These are phyloP conservation scores for Colletotrichum tofieldiae DNA, from an alignment of 2,329 filamentous ascomycete genomes.

Conservation along the genomic window DNA sequence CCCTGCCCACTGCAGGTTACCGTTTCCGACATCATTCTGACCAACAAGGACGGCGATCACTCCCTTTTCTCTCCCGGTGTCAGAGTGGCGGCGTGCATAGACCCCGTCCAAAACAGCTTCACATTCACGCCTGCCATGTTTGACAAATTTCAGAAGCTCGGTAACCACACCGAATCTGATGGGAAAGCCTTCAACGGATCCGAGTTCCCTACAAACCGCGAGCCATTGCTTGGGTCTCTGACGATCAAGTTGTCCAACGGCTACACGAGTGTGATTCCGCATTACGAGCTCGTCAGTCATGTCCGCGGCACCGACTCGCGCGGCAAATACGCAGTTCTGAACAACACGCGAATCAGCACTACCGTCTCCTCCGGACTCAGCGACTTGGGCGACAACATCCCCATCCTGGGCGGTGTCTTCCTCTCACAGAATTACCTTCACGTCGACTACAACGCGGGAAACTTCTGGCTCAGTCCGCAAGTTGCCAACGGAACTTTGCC, in stretches of 20 bases:
- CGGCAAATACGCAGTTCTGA: slow-evolving; percentile 38
- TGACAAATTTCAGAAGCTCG: slow-evolving; percentile 27
- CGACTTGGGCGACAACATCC: slow-evolving; percentile 42
- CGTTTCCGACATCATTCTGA: slow-evolving; percentile 41
- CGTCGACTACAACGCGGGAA: slow-evolving; percentile 38
- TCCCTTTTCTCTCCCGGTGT: slow-evolving; percentile 40
- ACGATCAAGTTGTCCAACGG: slow-evolving; percentile 43
- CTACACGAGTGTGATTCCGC: slow-evolving; percentile 44
- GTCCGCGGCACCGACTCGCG: slow-evolving; percentile 42
- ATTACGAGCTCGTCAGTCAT: slow-evolving; percentile 42
- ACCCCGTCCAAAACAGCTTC: slow-evolving; percentile 44
- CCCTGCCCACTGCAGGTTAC: slow-evolving; percentile 43
- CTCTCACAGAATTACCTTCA: slow-evolving; percentile 44
- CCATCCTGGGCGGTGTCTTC: slow-evolving; percentile 41
- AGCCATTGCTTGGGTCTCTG: slow-evolving; percentile 39
- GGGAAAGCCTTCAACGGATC: slow-evolving; percentile 3
- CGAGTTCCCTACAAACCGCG: slow-evolving; percentile 26
- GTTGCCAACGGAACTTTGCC: slow-evolving; percentile 37
- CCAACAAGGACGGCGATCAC: slow-evolving; percentile 42
- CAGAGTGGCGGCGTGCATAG: slow-evolving; percentile 42
- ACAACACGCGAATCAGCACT: slow-evolving; percentile 37
- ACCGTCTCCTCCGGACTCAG: slow-evolving; percentile 34
- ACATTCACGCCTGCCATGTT: slow-evolving; percentile 42
- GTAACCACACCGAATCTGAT: slow-evolving; percentile 23
- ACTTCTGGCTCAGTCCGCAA: slow-evolving; percentile 44